phyloP scores from a whole-genome alignment of 352 stramenopile genomes.

The Phytophthora melonis region DNA sequence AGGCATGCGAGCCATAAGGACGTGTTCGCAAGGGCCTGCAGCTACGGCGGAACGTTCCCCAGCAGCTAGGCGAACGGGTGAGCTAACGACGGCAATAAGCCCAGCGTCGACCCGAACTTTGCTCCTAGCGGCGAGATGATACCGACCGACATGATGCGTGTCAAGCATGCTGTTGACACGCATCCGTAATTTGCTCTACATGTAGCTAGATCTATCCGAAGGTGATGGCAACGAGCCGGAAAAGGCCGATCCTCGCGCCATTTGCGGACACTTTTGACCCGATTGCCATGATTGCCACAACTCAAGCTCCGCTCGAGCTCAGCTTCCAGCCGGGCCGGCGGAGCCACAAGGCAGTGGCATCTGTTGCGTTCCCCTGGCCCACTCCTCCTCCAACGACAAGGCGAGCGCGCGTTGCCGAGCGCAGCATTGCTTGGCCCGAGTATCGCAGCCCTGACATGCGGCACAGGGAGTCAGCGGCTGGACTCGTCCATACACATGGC shows the following conservation, averaged over 20 bases:
- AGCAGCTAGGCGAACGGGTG: constrained; percentile 1
- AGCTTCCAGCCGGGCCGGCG: constrained; percentile 2
- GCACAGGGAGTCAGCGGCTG: constrained; percentile 23
- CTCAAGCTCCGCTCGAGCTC: not conserved
- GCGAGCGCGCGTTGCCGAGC: constrained; percentile 12
- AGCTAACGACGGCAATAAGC: constrained; percentile 1
- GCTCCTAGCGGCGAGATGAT: too few relatives aligned
- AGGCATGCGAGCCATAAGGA: constrained; percentile 28
- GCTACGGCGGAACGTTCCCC: constrained; percentile 39
- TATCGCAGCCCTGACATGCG: constrained; percentile 14
- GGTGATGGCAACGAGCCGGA: too few relatives aligned
- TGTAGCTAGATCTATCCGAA: too few relatives aligned
- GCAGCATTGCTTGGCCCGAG: constrained; percentile 1
- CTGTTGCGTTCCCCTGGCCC: constrained; percentile 11
- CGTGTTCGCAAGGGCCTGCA: constrained; percentile 21
- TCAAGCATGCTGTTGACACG: too few relatives aligned
- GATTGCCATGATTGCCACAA: not conserved
- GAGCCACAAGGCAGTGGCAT: constrained; percentile 28
- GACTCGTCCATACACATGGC: constrained; percentile 35
- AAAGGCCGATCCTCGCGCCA: not conserved
- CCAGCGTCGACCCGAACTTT: too few relatives aligned
- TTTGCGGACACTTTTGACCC: not conserved
- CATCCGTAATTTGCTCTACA: too few relatives aligned
- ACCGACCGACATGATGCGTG: too few relatives aligned
- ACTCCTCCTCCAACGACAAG: constrained; percentile 5